Percentiles rank a stretch among this genome's conserved stretches.
phyloP scores from a whole-genome alignment of 2,329 filamentous ascomycete species.

The Ceratocystis cubensis region DNA sequence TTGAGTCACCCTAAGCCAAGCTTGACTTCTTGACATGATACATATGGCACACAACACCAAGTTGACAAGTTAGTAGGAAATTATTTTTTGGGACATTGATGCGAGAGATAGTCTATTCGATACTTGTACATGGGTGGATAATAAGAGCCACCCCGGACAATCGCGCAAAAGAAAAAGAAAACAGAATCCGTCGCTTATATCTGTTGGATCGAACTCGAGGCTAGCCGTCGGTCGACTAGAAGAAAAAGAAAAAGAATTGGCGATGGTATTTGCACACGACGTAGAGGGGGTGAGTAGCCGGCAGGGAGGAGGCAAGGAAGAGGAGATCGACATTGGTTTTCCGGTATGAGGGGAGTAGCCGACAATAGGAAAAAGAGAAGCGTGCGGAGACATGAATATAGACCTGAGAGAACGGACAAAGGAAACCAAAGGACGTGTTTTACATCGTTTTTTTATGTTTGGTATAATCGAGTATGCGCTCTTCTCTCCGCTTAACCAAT shows the following conservation, averaged over 20 bases:
- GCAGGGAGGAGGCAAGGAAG: background rate
- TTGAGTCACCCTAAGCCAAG: background rate
- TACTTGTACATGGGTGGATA: slow-evolving; percentile 4
- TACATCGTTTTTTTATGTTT: slow-evolving; percentile 19
- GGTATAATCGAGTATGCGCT: slow-evolving; percentile 17
- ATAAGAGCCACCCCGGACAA: slow-evolving; percentile 3
- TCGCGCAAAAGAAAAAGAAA: slow-evolving; percentile 13
- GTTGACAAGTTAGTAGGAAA: background rate
- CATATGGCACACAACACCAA: background rate
- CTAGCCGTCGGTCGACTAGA: background rate
- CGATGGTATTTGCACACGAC: slow-evolving; percentile 16
- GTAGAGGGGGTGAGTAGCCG: background rate
- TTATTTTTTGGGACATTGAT: slow-evolving; percentile 9
- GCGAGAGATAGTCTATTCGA: slow-evolving; percentile 18
- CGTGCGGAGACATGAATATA: slow-evolving; percentile 11
- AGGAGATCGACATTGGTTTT: slow-evolving; percentile 1
- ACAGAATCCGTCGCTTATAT: slow-evolving; percentile 13
- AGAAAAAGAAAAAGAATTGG: slow-evolving; percentile 7
- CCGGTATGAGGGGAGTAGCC: background rate
- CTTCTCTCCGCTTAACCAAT: slow-evolving; percentile 61
- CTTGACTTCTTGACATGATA: background rate
- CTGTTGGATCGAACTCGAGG: slow-evolving; percentile 14
- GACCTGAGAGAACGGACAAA: slow-evolving; percentile 11
- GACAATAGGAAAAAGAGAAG: background rate
- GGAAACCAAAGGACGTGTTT: slow-evolving; percentile 17